Evolutionary conservation across 345 rosid species (phyloP).

Genomic region (Pistacia atlantica): DNA sequence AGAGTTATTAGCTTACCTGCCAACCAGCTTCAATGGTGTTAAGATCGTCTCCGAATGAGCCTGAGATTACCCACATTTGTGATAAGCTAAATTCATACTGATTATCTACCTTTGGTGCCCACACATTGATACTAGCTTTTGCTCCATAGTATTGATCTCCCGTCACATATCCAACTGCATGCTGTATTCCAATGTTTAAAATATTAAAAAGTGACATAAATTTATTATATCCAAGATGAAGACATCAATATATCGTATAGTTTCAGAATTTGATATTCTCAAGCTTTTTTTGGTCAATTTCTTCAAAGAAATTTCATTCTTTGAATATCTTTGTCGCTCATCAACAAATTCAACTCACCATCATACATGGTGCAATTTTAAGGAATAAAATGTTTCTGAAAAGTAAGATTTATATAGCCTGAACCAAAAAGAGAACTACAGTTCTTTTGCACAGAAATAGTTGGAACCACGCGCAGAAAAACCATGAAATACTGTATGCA

Average conservation of each 20-base stretch:
- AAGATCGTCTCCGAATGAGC: conserved; percentile 87
- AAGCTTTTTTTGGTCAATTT: background rate
- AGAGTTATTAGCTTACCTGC: conserved; percentile 55
- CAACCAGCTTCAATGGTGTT: conserved; percentile 99
- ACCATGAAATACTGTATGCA: conserved; percentile 10
- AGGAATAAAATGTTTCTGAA: background rate
- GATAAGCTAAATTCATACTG: conserved; percentile 92
- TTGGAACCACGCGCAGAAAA: conserved; percentile 5
- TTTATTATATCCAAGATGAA: background rate
- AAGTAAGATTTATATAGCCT: background rate
- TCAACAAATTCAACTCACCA: background rate
- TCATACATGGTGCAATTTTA: background rate
- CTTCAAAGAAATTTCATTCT: background rate
- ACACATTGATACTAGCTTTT: conserved; percentile 93
- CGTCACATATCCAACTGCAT: conserved; percentile 88
- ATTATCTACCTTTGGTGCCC: conserved; percentile 83
- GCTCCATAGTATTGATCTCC: conserved; percentile 95
- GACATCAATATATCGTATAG: background rate
- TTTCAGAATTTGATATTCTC: background rate
- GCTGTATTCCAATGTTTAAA: conserved; percentile 44
- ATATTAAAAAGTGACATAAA: background rate
- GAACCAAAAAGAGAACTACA: background rate
- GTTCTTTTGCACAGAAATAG: conserved; percentile 9
- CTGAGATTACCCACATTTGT: conserved; percentile 95
- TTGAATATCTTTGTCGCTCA: too few species aligned